phyloP scores from a whole-genome alignment of 2,329 filamentous ascomycete genomes.

The Corniculantispora saksenae region DNA sequence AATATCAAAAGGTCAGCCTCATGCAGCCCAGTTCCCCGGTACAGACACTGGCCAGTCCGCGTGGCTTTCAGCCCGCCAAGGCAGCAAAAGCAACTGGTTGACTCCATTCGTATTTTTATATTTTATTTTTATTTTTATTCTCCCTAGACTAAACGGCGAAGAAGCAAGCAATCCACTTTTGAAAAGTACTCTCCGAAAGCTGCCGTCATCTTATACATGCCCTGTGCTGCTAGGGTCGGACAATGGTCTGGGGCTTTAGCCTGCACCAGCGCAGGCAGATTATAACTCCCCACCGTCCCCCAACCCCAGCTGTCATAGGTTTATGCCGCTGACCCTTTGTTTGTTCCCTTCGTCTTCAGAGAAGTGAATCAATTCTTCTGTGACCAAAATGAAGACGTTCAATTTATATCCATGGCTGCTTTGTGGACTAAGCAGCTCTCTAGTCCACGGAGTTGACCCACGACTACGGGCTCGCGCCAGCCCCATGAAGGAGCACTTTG shows the following conservation, averaged over 20 bases:
- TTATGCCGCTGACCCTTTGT: not conserved
- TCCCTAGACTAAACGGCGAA: not conserved
- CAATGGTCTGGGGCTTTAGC: not conserved
- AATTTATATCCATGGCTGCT: constrained; percentile 3
- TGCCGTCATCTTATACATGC: constrained; percentile 1
- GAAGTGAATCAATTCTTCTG: not conserved
- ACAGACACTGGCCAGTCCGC: not conserved
- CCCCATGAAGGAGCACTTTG: constrained; percentile 6
- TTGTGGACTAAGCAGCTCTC: not conserved
- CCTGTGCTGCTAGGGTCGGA: not conserved
- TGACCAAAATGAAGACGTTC: constrained; percentile 1
- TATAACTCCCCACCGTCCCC: constrained; percentile 3
- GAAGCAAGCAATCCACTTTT: not conserved
- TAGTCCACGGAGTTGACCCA: not conserved
- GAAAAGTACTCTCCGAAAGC: not conserved
- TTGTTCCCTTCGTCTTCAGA: not conserved
- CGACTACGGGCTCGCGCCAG: not conserved
- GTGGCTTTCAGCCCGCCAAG: constrained; percentile 14
- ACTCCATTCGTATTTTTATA: not conserved
- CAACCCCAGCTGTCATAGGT: not conserved
- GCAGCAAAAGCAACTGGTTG: constrained; percentile 3
- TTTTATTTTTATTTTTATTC: not conserved
- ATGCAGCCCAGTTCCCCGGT: constrained; percentile 7
- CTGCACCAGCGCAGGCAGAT: not conserved
- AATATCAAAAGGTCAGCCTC: constrained; percentile 7